phyloP scores from a whole-genome alignment of 148 eudicot genomes.

The Oxyria digyna region DNA sequence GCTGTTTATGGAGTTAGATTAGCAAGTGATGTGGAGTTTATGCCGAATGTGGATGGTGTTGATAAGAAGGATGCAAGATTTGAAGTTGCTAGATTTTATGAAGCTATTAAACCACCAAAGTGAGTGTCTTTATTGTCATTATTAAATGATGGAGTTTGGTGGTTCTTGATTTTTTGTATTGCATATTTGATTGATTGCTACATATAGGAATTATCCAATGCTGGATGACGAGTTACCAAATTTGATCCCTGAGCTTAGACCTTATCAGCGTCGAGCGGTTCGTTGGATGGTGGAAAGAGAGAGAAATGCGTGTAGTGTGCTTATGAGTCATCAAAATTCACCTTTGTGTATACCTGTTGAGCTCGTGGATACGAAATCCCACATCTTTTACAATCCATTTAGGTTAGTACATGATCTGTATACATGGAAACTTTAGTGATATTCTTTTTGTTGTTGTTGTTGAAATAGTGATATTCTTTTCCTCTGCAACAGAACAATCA shows the following conservation, averaged over 20 bases:
- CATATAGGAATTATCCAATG: constrained; percentile 60
- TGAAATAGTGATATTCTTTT: too few relatives aligned
- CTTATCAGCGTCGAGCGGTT: constrained; percentile 95
- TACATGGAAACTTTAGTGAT: background rate
- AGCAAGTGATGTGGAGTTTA: constrained; percentile 16
- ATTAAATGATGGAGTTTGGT: background rate
- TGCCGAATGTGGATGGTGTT: constrained; percentile 15
- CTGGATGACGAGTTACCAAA: constrained; percentile 57
- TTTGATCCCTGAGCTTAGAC: constrained; percentile 83
- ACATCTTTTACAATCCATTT: constrained; percentile 81
- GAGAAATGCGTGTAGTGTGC: constrained; percentile 35
- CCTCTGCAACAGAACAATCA: too few relatives aligned
- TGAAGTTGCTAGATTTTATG: constrained; percentile 75
- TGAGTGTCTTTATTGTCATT: constrained; percentile 21
- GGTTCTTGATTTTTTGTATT: constrained; percentile 5
- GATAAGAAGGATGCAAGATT: constrained; percentile 32
- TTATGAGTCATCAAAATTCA: constrained; percentile 29
- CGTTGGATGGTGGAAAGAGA: constrained; percentile 92
- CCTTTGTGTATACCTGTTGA: constrained; percentile 68
- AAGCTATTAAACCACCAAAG: constrained; percentile 92
- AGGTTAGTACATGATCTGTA: constrained; percentile 29
- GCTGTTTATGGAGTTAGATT: constrained; percentile 46
- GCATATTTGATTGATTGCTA: background rate
- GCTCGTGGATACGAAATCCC: constrained; percentile 54
- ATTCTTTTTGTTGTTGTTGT: too few relatives aligned